Evolutionary conservation across 2,329 filamentous ascomycete genomes (phyloP).

Genomic region (Parastagonospora nodorum): DNA sequence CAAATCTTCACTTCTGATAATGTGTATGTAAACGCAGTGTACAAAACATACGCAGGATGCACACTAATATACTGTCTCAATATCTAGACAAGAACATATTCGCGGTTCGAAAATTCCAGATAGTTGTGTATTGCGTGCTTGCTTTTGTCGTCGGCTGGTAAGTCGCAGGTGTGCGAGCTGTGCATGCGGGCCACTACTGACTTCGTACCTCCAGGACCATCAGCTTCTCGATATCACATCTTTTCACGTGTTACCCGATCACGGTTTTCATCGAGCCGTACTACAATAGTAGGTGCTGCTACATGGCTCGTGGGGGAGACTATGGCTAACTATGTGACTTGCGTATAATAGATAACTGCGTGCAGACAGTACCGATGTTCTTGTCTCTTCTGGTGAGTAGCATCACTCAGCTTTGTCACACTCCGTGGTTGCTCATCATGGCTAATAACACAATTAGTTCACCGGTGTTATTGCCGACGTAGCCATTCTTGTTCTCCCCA

Average conservation of each 20-base stretch:
- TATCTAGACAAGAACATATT: conserved; percentile 31
- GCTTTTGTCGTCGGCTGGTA: conserved; percentile 23
- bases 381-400: conserved; percentile 22
- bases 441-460: conserved; percentile 6
- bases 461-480: conserved; percentile 28
- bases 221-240: conserved; percentile 27
- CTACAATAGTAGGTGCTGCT: conserved; percentile 11
- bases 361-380: conserved; percentile 29
- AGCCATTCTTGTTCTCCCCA: conserved; percentile 27
- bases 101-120: conserved; percentile 21
- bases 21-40: conserved; percentile 7
- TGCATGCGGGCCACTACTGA: no score
- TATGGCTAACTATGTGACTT: no score
- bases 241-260: conserved; percentile 37
- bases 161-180: no score
- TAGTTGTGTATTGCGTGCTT: conserved; percentile 25
- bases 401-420: no score
- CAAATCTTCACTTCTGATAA: conserved; percentile 37
- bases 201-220: conserved; percentile 12
- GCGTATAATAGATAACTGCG: conserved; percentile 15
- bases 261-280: conserved; percentile 33
- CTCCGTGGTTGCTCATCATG: no score
- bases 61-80: no score
- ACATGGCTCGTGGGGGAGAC: no score
- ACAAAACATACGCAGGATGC: no score